These are phyloP conservation scores for Pseudocercospora macadamiae DNA, from an alignment of 2,329 filamentous ascomycete species.

Conservation along the genomic window DNA sequence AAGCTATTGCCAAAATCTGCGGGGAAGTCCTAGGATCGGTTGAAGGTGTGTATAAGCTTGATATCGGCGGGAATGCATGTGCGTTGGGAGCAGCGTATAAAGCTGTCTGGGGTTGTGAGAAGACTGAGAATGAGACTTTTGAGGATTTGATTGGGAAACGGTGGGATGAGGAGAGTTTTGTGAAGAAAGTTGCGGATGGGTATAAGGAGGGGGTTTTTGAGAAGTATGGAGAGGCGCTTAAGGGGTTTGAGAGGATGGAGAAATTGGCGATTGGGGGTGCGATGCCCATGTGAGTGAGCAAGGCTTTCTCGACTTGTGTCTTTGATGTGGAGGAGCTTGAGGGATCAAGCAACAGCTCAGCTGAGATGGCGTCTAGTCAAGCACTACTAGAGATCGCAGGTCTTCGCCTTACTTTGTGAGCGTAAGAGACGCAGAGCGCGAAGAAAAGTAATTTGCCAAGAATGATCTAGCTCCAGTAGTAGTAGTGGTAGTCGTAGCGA, in stretches of 20 bases:
- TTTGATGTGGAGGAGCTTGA: too few relatives aligned
- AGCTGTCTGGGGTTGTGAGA: constrained; percentile 87
- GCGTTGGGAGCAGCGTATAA: constrained; percentile 94
- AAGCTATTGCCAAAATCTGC: constrained; percentile 80
- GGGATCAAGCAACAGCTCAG: too few relatives aligned
- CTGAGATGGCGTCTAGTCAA: too few relatives aligned
- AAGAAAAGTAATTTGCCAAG: too few relatives aligned
- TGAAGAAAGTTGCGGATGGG: constrained; percentile 80
- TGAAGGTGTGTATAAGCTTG: constrained; percentile 90
- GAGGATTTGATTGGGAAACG: constrained; percentile 81
- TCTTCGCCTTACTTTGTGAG: too few relatives aligned
- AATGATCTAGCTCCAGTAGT: too few relatives aligned
- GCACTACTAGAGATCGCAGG: too few relatives aligned
- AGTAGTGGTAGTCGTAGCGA: too few relatives aligned
- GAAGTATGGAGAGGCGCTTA: constrained; percentile 74
- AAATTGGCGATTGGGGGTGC: constrained; percentile 56
- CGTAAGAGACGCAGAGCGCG: too few relatives aligned
- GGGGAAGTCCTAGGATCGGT: constrained; percentile 86
- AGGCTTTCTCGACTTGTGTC: too few relatives aligned
- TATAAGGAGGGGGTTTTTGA: constrained; percentile 76
- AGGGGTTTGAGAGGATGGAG: constrained; percentile 79
- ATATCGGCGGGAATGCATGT: constrained; percentile 94
- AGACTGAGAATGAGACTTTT: constrained; percentile 65
- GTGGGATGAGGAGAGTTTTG: constrained; percentile 83
- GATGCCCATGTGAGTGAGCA: too few relatives aligned